Conservation (phyloP, 1,284 basidiomycete genomes). For the Marasmius fiardii region DNA sequence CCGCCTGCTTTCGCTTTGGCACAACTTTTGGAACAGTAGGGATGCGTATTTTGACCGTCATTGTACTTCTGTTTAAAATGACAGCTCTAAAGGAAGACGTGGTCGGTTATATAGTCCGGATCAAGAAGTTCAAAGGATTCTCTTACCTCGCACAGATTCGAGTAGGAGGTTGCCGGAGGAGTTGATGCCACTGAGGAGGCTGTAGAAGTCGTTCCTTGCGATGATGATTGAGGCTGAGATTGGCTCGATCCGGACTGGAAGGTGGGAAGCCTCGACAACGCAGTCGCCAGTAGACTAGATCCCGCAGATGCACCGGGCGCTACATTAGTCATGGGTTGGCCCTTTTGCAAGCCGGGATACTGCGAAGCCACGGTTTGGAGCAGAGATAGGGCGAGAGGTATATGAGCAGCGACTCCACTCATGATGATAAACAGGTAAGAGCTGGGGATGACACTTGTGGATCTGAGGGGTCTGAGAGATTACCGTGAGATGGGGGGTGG, state of each 20-base stretch:
- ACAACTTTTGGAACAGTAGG: slow-evolving; percentile 57
- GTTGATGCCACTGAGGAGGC: slow-evolving; percentile 8
- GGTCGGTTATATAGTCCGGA: slow-evolving; percentile 6
- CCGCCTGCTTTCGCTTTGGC: slow-evolving; percentile 29
- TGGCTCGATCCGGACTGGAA: not conserved
- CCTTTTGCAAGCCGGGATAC: slow-evolving; percentile 39
- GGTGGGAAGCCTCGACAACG: slow-evolving; percentile 4
- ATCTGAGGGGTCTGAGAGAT: no score
- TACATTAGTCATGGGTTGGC: slow-evolving; percentile 19
- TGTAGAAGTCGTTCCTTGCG: not conserved
- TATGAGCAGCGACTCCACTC: slow-evolving; percentile 38
- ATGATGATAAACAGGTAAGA: slow-evolving; percentile 15
- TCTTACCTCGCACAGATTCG: slow-evolving; percentile 36
- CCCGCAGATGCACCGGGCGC: slow-evolving; percentile 16
- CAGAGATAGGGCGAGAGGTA: slow-evolving; percentile 50
- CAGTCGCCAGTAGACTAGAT: not conserved
- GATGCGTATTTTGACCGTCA: slow-evolving; percentile 34
- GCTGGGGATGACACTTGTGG: slow-evolving; percentile 1
- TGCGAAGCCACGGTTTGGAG: slow-evolving; percentile 46
- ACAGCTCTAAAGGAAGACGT: slow-evolving; percentile 36
- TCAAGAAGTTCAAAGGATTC: no score
- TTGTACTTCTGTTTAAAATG: slow-evolving; percentile 44
- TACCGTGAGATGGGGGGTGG: slow-evolving; percentile 20
- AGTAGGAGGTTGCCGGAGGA: slow-evolving; percentile 13
- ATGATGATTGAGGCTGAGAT: not conserved